Evolutionary conservation across 345 rosid species (phyloP), one percentile per base, ranked within the genome.

Genomic region (Trapa incisa): DNA sequence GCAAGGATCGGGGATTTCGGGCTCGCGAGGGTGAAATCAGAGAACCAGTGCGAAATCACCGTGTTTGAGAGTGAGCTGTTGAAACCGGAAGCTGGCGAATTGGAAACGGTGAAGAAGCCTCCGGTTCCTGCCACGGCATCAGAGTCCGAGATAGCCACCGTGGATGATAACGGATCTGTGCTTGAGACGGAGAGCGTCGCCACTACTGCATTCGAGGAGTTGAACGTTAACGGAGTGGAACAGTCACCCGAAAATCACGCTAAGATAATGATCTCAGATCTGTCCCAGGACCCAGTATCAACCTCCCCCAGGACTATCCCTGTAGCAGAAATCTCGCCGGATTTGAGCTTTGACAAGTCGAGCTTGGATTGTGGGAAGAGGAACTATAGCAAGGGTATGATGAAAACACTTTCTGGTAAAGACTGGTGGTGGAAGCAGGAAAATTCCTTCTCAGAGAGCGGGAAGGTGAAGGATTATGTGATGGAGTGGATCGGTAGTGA

Each of bases 401-500:
- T 35, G 52, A 81, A 73, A 80, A 79, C 77, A 32, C 62, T 58
- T 22, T 75, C 83, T 37, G 73, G 76, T 58, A 78, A 68, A 71
- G 85, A 80, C 71, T 79, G 88, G 87, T 86, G 86, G 92, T 76
- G 86, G 91, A 88, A 85, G 70, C 96, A 84, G 73, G 85, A 83
- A 11, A 77, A 69, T 58, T 82, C 70, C 61, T 71, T 68, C 37
- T 74, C 37, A 48, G 85, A 79, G 64, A 72, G 73, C 36, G 91
- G 84, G 48, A 73, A 67, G 64, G 87, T 83, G 78, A 90, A 90
- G 72, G 97, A 92, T 37, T 87, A 90, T 74, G 98, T 89, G 73
- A 87, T 75, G 84, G 89, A 93, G 58, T 93, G 98, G 98, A 85
- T 93, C 76, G 98, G 97, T 41, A 80, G 85, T 1, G 98, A 86